phyloP scores from a whole-genome alignment of 1,284 basidiomycete species.

The Rhodotorula glutinis region DNA sequence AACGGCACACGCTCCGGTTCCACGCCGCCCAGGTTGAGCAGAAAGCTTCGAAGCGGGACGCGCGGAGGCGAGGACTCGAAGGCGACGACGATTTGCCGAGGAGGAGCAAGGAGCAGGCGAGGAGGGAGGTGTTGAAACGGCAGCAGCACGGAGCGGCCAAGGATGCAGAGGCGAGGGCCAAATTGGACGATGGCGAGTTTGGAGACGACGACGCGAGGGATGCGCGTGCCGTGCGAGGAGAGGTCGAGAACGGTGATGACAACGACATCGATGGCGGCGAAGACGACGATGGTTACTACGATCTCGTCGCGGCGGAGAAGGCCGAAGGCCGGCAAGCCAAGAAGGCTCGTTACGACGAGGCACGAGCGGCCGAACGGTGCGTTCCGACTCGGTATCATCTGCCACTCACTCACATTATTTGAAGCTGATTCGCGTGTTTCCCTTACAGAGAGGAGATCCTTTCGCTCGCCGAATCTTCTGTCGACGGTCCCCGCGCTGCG shows the following conservation, averaged over 20 bases:
- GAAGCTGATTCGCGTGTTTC: too few species aligned
- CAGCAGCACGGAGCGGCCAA: constrained; percentile 47
- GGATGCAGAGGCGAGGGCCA: constrained; percentile 43
- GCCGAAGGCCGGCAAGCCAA: constrained; percentile 71
- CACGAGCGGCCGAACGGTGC: constrained; percentile 63
- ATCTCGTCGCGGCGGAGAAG: constrained; percentile 71
- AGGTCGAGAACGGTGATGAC: constrained; percentile 41
- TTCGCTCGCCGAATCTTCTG: constrained; percentile 14
- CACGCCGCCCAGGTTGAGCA: constrained; percentile 77
- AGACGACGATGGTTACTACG: constrained; percentile 71
- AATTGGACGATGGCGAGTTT: constrained; percentile 51
- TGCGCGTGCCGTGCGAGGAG: constrained; percentile 49
- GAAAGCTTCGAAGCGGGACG: constrained; percentile 55
- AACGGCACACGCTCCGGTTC: constrained; percentile 77
- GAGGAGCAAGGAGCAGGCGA: constrained; percentile 52
- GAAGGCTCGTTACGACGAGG: constrained; percentile 72
- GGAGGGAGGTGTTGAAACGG: constrained; percentile 52
- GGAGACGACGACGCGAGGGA: constrained; percentile 56
- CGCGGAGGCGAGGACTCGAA: constrained; percentile 41
- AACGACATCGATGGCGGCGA: constrained; percentile 48
- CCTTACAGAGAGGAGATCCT: constrained; percentile 30
- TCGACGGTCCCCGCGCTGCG: constrained; percentile 72
- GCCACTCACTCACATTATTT: too few species aligned
- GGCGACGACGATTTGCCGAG: constrained; percentile 90
- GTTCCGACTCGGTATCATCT: constrained; percentile 33